Conservation (phyloP, 140 eudicot species). For the Stevia rebaudiana region DNA sequence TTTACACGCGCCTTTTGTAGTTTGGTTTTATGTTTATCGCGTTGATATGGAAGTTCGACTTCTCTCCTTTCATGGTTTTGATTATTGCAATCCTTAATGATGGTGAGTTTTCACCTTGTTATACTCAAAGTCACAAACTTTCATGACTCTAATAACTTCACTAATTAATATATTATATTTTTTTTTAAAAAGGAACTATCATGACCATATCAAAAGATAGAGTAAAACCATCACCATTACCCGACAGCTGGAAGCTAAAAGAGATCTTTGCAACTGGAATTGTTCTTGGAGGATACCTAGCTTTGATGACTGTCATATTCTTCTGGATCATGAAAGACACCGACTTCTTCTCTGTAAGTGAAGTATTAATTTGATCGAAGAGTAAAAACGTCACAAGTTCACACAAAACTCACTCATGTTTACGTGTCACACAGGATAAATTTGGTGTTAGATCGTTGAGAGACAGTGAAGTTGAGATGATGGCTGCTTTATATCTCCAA, state of each 20-base stretch:
- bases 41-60: conserved; percentile 71
- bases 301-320: conserved; percentile 67
- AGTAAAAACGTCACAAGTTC: background rate
- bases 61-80: conserved; percentile 70
- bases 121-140: too few species aligned
- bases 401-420: background rate
- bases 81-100: conserved; percentile 62
- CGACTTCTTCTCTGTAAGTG: conserved; percentile 42
- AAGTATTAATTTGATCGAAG: background rate
- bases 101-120: conserved; percentile 37
- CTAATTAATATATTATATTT: background rate
- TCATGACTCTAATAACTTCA: too few species aligned
- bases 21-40: conserved; percentile 80
- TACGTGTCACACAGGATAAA: conserved; percentile 30
- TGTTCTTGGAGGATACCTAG: conserved; percentile 73
- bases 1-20: conserved; percentile 36
- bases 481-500: conserved; percentile 80
- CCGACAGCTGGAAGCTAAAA: conserved; percentile 76
- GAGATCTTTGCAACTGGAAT: conserved; percentile 77
- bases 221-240: conserved; percentile 69
- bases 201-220: conserved; percentile 77
- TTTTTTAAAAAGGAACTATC: conserved; percentile 40
- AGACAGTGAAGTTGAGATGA: conserved; percentile 55
- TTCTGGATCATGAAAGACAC: conserved; percentile 62
- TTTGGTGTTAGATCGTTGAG: conserved; percentile 52